Evolutionary conservation across 306 rosid species (phyloP).

Genomic region (Fragaria nilgerrensis): DNA sequence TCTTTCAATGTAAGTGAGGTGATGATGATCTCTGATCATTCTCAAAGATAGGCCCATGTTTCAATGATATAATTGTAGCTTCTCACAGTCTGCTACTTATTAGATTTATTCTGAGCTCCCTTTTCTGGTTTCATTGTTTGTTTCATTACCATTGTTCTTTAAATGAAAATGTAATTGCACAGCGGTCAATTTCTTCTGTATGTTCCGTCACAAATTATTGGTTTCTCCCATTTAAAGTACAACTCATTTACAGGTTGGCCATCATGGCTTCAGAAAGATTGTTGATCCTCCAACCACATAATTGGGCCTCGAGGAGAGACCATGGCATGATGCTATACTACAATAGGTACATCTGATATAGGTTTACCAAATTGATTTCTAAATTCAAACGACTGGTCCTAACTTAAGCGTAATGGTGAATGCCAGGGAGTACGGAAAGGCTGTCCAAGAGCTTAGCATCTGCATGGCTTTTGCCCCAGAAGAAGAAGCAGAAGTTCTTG

Average conservation of each 20-base stretch:
- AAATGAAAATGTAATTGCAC: too few species aligned
- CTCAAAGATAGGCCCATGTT: not conserved
- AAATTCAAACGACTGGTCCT: not conserved
- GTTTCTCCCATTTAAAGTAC: not conserved
- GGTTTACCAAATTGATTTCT: not conserved
- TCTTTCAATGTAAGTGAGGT: not conserved
- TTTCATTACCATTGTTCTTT: not conserved
- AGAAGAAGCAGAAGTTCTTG: constrained; percentile 20
- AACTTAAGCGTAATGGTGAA: not conserved
- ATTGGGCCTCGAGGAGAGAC: constrained; percentile 21
- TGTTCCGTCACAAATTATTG: not conserved
- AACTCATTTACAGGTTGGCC: constrained; percentile 2
- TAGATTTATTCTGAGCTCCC: not conserved
- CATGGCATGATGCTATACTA: constrained; percentile 20
- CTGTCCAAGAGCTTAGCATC: constrained; percentile 19
- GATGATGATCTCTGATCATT: not conserved
- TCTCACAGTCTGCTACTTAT: not conserved
- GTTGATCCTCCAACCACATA: constrained; percentile 20
- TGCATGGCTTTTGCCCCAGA: constrained; percentile 26
- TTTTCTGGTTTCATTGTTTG: too few species aligned
- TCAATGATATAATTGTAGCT: not conserved
- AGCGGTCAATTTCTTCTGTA: not conserved
- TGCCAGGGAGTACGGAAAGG: constrained; percentile 16
- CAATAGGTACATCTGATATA: constrained; percentile 3
- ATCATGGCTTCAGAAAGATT: constrained; percentile 21